Base-by-base conservation (phyloP, 192 early-diverging fungal genomes). In the Coemansia sp. region DNA sequence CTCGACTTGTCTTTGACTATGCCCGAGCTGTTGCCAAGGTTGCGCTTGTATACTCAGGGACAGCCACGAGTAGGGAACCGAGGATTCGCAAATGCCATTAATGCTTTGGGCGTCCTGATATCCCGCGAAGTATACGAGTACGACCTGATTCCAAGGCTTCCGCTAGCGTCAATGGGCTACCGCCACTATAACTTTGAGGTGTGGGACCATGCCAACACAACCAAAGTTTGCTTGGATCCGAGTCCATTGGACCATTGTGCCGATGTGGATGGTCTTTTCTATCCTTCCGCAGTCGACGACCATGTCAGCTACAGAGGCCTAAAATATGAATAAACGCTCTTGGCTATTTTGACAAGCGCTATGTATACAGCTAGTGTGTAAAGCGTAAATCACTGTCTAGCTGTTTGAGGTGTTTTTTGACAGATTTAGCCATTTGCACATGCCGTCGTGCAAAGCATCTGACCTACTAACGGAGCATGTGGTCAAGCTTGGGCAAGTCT, bases 51-150 rank as follows among this genome's bases (percentile, higher is more conserved):
- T 53, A 79, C 77, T 2, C 71, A 76, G 38, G 82, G 82, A 2
- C 67, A 76, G 62, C 76, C 82, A 13, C 82, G 77, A 10, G 69
- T 72, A 16, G 82, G 82, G 11, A 77, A 84, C 39, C 62, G 43
- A 14, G 66, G 23, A 13, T 84, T 76, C 66, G 75, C 70, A 18
- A 33, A 66, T 20, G 67, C 71, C 0, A 62, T 82, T n/a, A 62
- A 71, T 26, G 50, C 50, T 1, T 55, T 78, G 21, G 21, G 43
- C 4, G 40, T 77, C 26, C 62, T 53, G 20, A 71, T 67, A 45
- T 70, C 64, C n/a, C 72, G 74, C 18, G 62, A 69, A 9, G 76
- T 81, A 16, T 72, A 79, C 39, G 67, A 79, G 31, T 66, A 71
- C 31, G 82, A 84, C 28, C 37, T 73, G 45, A 73, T 69, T 5